Evolutionary conservation across 805 yeast species (phyloP), one percentile per base, ranked within the genome.

Genomic region (Vanderwaltozyma yarrowii): DNA sequence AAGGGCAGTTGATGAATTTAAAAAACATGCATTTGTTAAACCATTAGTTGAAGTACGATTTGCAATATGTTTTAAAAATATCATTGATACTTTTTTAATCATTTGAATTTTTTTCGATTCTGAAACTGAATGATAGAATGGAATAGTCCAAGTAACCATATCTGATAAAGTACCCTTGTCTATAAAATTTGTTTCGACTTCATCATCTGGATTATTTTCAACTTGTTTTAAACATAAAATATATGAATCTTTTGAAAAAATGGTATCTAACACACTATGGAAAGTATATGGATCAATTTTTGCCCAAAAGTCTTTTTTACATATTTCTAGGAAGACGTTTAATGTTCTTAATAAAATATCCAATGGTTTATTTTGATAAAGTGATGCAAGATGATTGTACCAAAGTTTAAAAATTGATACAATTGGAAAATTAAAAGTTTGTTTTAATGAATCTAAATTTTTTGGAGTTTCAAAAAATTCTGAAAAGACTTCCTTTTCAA

Each of bases 311-410:
- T 62, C 60, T 0, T 49, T 15, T 7, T 66, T 69, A 10, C 75
- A 61, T 30, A 62, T 62, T 2, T 46, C 42, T 18, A 82, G 54
- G 1, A 78, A 54, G 7, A 65, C 42, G 12, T 64, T 51, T 25
- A 81, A 65, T 3, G 73, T 71, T 39, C 73, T 62, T n/a, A 85
- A 58, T 3, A 80, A 54, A 14, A 68, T 58, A 0, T 81, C 80
- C 24, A 80, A 32, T 11, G 66, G 61, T 25, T 51, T 51, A n/a
- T 55, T 50, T 6, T 57, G 60, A 28, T 52, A 60, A 0, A 42
- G 32, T 30, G 49, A 49, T 2, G 51, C 45, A 21, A 56, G 31
- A 40, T 57, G 61, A 32, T 49, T 50, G 26, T 55, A 57, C 62
- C 61, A 58, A 18, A 58, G 44, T 32, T 47, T 58, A 53, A 45